Percentiles rank a stretch among this genome's conserved stretches.
Evolutionary conservation across 768 basidiomycete species (phyloP).

Genomic region (Mycena polygramma): DNA sequence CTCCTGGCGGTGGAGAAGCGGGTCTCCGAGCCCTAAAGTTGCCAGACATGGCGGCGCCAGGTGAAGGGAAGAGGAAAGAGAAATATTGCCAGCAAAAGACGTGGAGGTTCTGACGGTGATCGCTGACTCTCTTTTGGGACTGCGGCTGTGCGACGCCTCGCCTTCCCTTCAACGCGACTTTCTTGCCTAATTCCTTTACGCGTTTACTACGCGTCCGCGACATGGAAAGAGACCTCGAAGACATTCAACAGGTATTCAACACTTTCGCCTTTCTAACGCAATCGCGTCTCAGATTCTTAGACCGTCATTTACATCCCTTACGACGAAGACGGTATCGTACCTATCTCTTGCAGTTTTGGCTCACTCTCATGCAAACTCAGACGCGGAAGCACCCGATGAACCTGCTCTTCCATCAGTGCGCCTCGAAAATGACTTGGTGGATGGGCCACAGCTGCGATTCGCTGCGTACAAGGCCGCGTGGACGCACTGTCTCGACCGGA

Average conservation of each 20-base stretch:
- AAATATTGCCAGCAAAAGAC: conserved; percentile 26
- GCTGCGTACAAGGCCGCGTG: conserved; percentile 69
- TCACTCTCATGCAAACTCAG: background rate
- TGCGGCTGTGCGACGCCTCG: background rate
- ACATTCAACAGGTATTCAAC: conserved; percentile 16
- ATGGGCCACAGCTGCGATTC: conserved; percentile 59
- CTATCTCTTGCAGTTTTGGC: background rate
- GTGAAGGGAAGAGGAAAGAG: background rate
- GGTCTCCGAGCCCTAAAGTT: conserved; percentile 77
- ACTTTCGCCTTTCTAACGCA: background rate
- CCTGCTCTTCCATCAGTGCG: conserved; percentile 1
- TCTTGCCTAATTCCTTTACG: too few species aligned
- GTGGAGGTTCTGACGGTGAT: conserved; percentile 15
- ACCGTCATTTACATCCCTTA: conserved; percentile 26
- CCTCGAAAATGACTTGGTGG: conserved; percentile 49
- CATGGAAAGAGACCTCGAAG: conserved; percentile 15
- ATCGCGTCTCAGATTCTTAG: background rate
- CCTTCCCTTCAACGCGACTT: too few species aligned
- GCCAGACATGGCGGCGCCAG: conserved; percentile 53
- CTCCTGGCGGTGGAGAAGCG: conserved; percentile 72
- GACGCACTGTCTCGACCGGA: conserved; percentile 67
- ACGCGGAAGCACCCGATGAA: background rate
- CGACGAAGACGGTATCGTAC: conserved; percentile 9
- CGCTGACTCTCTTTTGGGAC: conserved; percentile 9
- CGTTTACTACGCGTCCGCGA: background rate